phyloP scores from a whole-genome alignment of 768 basidiomycete species.

The Leucocoprinus leucothites region DNA sequence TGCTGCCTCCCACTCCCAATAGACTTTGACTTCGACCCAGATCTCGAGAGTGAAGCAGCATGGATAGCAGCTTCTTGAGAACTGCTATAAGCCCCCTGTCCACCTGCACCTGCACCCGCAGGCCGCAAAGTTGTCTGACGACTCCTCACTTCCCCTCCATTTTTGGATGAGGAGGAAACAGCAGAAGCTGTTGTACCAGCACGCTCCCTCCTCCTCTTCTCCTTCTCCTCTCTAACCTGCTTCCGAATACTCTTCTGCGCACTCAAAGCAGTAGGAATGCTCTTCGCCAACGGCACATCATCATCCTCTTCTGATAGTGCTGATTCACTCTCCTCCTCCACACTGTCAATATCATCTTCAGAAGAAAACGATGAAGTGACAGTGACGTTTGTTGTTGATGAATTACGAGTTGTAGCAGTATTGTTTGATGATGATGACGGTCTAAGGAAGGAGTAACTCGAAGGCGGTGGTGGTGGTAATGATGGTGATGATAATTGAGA shows the following conservation, averaged over 20 bases:
- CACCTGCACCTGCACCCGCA: slow-evolving; percentile 20
- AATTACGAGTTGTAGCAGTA: slow-evolving; percentile 2
- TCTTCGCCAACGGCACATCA: slow-evolving; percentile 79
- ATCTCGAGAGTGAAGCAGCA: slow-evolving; percentile 18
- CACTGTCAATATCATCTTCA: slow-evolving; percentile 22
- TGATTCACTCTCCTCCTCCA: slow-evolving; percentile 37
- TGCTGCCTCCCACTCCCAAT: too few relatives aligned
- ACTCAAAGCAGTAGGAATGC: slow-evolving; percentile 77
- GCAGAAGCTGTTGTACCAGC: slow-evolving; percentile 16
- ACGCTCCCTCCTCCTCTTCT: slow-evolving; percentile 51
- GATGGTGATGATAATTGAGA: too few relatives aligned
- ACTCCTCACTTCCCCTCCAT: slow-evolving; percentile 13
- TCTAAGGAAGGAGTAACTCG: too few relatives aligned
- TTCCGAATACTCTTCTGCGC: slow-evolving; percentile 80
- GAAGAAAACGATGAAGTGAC: slow-evolving; percentile 20
- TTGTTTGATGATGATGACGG: too few relatives aligned
- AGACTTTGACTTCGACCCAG: slow-evolving; percentile 13
- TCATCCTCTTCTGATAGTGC: slow-evolving; percentile 34
- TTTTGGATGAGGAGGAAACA: background rate
- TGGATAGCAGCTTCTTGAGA: slow-evolving; percentile 37
- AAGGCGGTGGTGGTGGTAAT: too few relatives aligned
- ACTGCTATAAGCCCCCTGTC: slow-evolving; percentile 23
- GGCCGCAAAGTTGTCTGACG: slow-evolving; percentile 35
- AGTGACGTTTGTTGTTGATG: slow-evolving; percentile 30
- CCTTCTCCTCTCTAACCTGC: slow-evolving; percentile 67